Conservation (phyloP, 345 rosid genomes). For the Excoecaria agallocha region DNA sequence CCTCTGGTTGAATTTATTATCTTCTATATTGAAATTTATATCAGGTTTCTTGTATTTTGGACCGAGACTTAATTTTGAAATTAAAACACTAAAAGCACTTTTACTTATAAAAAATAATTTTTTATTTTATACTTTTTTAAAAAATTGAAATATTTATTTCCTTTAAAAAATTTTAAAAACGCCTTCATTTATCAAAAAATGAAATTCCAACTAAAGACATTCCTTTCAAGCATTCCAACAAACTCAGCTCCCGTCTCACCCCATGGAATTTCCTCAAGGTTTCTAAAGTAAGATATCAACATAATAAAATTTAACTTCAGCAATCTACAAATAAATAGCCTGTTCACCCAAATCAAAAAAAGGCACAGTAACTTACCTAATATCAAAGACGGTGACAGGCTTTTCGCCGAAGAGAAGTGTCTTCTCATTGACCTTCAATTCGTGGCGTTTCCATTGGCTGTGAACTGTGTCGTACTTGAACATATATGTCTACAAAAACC, state of each 20-base stretch:
- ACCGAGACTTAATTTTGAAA: no score
- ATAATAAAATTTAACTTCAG: neutral
- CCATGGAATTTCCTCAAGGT: constrained; percentile 95
- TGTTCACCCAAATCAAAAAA: neutral
- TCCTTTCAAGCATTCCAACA: no score
- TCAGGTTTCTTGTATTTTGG: no score
- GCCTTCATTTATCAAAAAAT: no score
- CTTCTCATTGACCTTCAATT: constrained; percentile 56
- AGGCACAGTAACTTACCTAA: constrained; percentile 33
- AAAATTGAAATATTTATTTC: no score
- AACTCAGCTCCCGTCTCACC: constrained; percentile 73
- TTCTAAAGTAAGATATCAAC: constrained; percentile 35
- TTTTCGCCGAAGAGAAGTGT: constrained; percentile 80
- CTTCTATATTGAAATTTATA: no score
- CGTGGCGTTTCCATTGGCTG: constrained; percentile 76
- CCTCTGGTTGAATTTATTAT: no score
- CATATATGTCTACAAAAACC: constrained; percentile 64
- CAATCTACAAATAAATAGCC: neutral
- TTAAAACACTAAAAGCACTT: no score
- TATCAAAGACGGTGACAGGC: constrained; percentile 66
- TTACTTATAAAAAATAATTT: no score
- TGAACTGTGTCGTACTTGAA: constrained; percentile 84
- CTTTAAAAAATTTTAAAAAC: no score
- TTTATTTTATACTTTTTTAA: no score
- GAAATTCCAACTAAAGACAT: no score